Evolutionary conservation across 345 rosid genomes (phyloP).

Genomic region (Acer yangbiense): DNA sequence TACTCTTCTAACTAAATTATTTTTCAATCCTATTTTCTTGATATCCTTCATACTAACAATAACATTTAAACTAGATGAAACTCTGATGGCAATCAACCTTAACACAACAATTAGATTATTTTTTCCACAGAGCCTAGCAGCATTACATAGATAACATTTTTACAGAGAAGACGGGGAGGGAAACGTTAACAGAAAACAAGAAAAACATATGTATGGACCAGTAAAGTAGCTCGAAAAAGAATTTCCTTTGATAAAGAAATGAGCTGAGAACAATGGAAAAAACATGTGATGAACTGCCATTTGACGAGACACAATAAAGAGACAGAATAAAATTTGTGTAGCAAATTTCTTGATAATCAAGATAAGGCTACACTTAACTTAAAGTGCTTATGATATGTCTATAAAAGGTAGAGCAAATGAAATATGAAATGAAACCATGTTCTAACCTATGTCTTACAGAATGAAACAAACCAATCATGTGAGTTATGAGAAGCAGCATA

Average conservation of each 20-base stretch:
- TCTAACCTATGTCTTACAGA: slow-evolving; percentile 5
- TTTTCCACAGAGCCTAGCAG: not conserved
- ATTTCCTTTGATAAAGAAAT: not conserved
- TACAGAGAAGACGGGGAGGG: not conserved
- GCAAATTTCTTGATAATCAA: not conserved
- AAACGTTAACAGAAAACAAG: not conserved
- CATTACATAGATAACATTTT: slow-evolving; percentile 3
- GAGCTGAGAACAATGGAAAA: not conserved
- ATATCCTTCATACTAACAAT: not conserved
- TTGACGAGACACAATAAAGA: not conserved
- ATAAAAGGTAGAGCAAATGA: not conserved
- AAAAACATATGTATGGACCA: not conserved
- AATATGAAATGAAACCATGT: slow-evolving; percentile 6
- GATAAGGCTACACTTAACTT: not conserved
- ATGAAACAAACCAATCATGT: not conserved
- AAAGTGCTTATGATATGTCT: not conserved
- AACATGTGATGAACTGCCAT: not conserved
- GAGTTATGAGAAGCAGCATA: not conserved
- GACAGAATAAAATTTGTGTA: not conserved
- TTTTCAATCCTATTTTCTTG: not conserved
- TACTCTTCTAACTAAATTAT: not conserved
- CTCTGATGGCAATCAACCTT: not conserved
- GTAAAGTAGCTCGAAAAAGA: not conserved
- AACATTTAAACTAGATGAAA: not conserved
- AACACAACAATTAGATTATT: too few species aligned